Evolutionary conservation across 306 rosid species (phyloP).

Genomic region (Inga leiocalycina): DNA sequence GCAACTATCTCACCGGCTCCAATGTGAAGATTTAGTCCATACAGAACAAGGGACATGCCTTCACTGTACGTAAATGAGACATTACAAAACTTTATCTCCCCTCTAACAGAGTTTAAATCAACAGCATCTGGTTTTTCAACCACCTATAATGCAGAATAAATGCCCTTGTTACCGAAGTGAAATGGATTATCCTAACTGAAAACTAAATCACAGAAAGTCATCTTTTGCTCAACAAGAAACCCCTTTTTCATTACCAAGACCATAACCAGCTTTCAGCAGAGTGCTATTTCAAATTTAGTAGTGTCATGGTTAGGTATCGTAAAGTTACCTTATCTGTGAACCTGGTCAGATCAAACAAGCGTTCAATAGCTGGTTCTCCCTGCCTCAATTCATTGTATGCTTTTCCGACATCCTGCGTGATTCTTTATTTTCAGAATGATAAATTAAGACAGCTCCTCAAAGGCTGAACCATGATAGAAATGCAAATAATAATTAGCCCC

Average conservation of each 20-base stretch:
- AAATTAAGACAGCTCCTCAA: constrained; percentile 56
- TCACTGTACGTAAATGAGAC: constrained; percentile 72
- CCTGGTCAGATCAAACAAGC: constrained; percentile 66
- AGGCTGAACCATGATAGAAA: constrained; percentile 45
- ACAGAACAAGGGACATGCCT: constrained; percentile 57
- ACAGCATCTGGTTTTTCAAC: constrained; percentile 66
- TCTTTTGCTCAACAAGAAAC: constrained; percentile 10
- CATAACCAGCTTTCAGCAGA: constrained; percentile 11
- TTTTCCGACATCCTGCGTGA: constrained; percentile 83
- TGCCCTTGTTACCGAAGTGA: constrained; percentile 14
- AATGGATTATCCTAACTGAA: constrained; percentile 18
- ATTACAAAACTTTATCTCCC: constrained; percentile 73
- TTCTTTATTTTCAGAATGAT: constrained; percentile 62
- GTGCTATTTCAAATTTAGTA: constrained; percentile 10
- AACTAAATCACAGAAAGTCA: constrained; percentile 3
- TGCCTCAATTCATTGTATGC: constrained; percentile 91
- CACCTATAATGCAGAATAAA: constrained; percentile 55
- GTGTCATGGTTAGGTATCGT: constrained; percentile 18
- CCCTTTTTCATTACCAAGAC: constrained; percentile 8
- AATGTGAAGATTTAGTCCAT: constrained; percentile 70
- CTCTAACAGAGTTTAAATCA: constrained; percentile 57
- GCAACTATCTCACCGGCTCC: constrained; percentile 90
- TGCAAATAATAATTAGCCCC: constrained; percentile 19
- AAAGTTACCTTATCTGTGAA: constrained; percentile 63
- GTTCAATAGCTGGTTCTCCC: constrained; percentile 91